Percentiles rank a stretch among this genome's conserved stretches.
Conservation (phyloP, 225 moss, liverwort and hornwort species). For the Ulota crispa region DNA sequence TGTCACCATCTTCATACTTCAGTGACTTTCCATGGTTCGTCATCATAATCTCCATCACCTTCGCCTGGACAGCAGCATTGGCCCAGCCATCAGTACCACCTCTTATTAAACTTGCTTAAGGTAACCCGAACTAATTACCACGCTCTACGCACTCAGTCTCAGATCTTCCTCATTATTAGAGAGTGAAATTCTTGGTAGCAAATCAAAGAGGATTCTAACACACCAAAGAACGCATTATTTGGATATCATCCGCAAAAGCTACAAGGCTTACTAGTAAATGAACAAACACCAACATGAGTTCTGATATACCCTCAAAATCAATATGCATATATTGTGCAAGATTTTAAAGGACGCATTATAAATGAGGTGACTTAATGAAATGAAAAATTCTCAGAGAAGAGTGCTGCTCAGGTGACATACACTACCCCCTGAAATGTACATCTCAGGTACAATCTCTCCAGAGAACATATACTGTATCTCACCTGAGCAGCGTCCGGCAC, state of each 20-base stretch:
- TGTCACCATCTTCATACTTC: constrained; percentile 30
- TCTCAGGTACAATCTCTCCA: neutral
- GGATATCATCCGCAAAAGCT: neutral
- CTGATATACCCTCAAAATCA: neutral
- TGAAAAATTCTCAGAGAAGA: neutral
- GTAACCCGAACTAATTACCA: neutral
- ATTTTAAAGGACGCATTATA: neutral
- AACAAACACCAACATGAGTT: neutral
- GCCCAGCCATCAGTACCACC: constrained; percentile 16
- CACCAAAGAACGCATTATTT: neutral
- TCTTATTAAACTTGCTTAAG: neutral
- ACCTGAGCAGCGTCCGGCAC: neutral
- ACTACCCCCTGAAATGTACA: neutral
- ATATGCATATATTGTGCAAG: neutral
- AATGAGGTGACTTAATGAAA: neutral
- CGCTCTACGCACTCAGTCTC: neutral
- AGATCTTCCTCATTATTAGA: neutral
- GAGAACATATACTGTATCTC: neutral
- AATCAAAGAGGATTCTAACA: neutral
- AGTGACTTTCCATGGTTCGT: constrained; percentile 37
- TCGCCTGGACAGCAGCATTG: constrained; percentile 28
- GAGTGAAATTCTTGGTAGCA: neutral
- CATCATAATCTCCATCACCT: constrained; percentile 61
- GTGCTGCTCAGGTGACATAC: neutral
- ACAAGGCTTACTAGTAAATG: neutral